Evolutionary conservation across 192 early-diverging fungal species (phyloP).

Genomic region (Allomyces arbusculus): DNA sequence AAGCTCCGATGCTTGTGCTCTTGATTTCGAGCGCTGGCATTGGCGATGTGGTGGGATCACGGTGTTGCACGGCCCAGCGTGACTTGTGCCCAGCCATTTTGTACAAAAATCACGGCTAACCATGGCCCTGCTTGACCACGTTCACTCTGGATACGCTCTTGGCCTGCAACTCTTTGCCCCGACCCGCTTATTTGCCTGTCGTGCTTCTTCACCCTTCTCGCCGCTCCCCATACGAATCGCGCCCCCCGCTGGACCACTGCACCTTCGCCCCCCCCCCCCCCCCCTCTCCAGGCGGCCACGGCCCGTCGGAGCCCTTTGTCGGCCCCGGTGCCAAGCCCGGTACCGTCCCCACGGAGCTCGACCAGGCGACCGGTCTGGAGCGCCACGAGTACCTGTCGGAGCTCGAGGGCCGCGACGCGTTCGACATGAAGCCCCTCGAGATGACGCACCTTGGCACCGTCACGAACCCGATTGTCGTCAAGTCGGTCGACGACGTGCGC

Average conservation of each 20-base stretch:
- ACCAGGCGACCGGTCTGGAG: slow-evolving; percentile 76
- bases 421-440: slow-evolving; percentile 61
- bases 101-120: neutral
- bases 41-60: no score
- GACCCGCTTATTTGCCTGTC: no score
- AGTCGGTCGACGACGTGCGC: slow-evolving; percentile 54
- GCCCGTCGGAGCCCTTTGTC: neutral
- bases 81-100: neutral
- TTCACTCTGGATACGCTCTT: no score
- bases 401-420: slow-evolving; percentile 72
- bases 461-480: slow-evolving; percentile 67
- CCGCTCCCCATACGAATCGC: no score
- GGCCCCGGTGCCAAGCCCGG: slow-evolving; percentile 52
- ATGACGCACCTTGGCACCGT: slow-evolving; percentile 56
- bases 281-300: neutral
- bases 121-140: no score
- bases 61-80: no score
- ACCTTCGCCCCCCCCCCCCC: no score
- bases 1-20: no score
- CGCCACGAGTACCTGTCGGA: slow-evolving; percentile 70
- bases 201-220: no score
- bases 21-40: no score
- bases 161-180: neutral
- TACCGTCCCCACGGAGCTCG: slow-evolving; percentile 58
- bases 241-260: no score